Conservation (phyloP, 2,329 filamentous ascomycete species). For the Aspergillus sergii region DNA sequence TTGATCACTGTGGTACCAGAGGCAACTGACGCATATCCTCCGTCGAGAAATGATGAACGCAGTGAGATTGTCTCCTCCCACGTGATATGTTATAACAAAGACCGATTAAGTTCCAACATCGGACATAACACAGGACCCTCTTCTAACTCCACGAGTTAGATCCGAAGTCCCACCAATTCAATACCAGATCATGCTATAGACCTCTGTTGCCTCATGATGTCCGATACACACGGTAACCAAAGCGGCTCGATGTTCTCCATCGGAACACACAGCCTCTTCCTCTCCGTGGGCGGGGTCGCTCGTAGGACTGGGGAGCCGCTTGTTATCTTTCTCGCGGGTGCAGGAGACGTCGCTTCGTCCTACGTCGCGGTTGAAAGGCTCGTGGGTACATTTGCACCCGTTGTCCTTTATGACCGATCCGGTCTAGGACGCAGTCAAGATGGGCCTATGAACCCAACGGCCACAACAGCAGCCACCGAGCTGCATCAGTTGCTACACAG, state of each 20-base stretch:
- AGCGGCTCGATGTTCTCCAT: constrained; percentile 28
- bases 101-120: not conserved
- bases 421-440: constrained; percentile 40
- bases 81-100: not conserved
- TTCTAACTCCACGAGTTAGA: not conserved
- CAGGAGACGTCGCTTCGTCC: constrained; percentile 37
- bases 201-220: not conserved
- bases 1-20: not conserved
- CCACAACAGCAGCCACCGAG: constrained; percentile 33
- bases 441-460: constrained; percentile 20
- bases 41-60: not conserved
- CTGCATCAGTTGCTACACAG: constrained; percentile 32
- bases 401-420: constrained; percentile 42
- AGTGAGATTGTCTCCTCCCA: not conserved
- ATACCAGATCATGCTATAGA: not conserved
- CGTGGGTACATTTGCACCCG: constrained; percentile 29
- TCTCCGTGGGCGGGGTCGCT: constrained; percentile 29
- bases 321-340: constrained; percentile 38
- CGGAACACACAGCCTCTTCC: constrained; percentile 35
- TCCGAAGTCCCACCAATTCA: not conserved
- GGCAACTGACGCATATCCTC: not conserved
- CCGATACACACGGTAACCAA: not conserved
- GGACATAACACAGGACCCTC: not conserved
- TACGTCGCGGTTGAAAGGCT: constrained; percentile 37
- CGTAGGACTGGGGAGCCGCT: constrained; percentile 30